A percentile compares a stretch with the other conserved stretches of the same genome.
Evolutionary conservation across 2,329 filamentous ascomycete species (phyloP).

Genomic region (Penicillium janthinellum): DNA sequence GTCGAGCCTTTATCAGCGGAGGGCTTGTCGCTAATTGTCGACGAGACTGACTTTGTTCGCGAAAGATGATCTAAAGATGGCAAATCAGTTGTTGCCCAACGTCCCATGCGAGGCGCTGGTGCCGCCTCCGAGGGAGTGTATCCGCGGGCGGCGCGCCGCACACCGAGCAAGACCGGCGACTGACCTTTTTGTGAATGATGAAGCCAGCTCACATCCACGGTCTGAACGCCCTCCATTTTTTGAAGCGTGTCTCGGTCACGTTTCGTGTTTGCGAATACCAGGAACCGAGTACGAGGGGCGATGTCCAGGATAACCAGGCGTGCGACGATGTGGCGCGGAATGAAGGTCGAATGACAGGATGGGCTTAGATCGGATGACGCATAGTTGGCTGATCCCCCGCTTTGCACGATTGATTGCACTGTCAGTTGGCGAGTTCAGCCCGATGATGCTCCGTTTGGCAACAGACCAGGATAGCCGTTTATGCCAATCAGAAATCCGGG

Average conservation of each 20-base stretch:
- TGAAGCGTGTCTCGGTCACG: constrained; percentile 6
- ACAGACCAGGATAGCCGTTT: constrained; percentile 5
- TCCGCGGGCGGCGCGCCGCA: not conserved
- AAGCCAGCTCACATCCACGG: constrained; percentile 89
- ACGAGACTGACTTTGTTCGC: constrained; percentile 40
- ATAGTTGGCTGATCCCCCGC: constrained; percentile 29
- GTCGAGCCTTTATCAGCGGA: constrained; percentile 26
- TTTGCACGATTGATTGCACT: constrained; percentile 12
- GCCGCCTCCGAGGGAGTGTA: not conserved
- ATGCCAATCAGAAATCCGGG: constrained; percentile 8
- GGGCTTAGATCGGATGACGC: constrained; percentile 26
- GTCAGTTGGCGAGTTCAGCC: constrained; percentile 7
- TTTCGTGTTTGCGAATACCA: not conserved
- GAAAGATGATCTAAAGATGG: constrained; percentile 35
- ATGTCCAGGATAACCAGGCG: constrained; percentile 14
- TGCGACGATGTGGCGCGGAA: constrained; percentile 26
- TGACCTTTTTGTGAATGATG: constrained; percentile 81
- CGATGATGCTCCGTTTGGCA: not conserved
- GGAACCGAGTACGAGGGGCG: not conserved
- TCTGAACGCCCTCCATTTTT: constrained; percentile 76
- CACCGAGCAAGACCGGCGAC: constrained; percentile 29
- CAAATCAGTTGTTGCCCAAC: constrained; percentile 13
- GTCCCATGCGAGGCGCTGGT: not conserved
- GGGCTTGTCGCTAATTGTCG: constrained; percentile 33
- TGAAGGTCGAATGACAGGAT: constrained; percentile 22